A percentile compares a stretch with the other conserved stretches of the same genome.
These are phyloP conservation scores for Mariannaea sp. DNA, from an alignment of 2,329 filamentous ascomycete genomes.

Conservation along the genomic window DNA sequence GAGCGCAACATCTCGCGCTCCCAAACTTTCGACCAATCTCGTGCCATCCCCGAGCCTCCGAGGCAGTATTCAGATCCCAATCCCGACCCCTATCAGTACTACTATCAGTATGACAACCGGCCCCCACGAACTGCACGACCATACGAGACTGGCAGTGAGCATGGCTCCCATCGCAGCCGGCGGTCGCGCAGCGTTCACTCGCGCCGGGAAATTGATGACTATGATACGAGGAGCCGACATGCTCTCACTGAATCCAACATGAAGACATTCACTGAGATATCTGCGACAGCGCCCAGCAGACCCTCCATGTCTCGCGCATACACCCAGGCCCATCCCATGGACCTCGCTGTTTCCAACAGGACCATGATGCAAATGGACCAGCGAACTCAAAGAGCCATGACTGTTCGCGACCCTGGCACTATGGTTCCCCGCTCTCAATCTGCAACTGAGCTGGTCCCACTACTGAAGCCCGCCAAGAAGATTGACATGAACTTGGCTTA, in stretches of 20 bases:
- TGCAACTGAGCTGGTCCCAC: conserved; percentile 44
- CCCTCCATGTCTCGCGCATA: conserved; percentile 46
- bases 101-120: conserved; percentile 44
- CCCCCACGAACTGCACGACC: conserved; percentile 20
- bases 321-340: conserved; percentile 46
- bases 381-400: conserved; percentile 35
- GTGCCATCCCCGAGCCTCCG: conserved; percentile 23
- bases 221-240: conserved; percentile 40
- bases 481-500: conserved; percentile 95
- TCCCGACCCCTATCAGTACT: conserved; percentile 42
- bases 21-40: conserved; percentile 55
- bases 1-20: conserved; percentile 65
- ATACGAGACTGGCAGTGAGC: conserved; percentile 41
- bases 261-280: conserved; percentile 58
- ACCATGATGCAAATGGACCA: conserved; percentile 36
- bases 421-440: conserved; percentile 46
- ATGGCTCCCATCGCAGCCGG: conserved; percentile 51
- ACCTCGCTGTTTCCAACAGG: conserved; percentile 48
- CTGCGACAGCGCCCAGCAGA: conserved; percentile 53
- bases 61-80: conserved; percentile 40
- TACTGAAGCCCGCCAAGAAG: conserved; percentile 47
- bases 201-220: conserved; percentile 25
- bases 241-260: conserved; percentile 60
- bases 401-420: conserved; percentile 31
- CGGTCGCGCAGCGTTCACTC: conserved; percentile 46